Conservation (phyloP, 176 grass and related monocot species). For the Pharus latifolius region DNA sequence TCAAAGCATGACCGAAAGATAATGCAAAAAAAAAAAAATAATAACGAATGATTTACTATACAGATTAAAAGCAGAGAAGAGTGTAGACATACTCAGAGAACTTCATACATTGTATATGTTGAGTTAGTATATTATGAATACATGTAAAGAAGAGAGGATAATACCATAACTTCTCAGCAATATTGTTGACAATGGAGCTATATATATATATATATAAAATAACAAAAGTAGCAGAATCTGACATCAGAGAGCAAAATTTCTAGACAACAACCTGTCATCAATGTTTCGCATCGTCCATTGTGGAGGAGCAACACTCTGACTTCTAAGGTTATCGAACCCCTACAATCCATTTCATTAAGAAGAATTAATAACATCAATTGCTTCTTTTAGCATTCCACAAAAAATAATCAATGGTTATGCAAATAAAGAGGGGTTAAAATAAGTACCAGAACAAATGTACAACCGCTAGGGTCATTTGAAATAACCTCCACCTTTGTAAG, state of each 20-base stretch:
- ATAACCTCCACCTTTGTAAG: conserved; percentile 93
- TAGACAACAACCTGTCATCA: conserved; percentile 82
- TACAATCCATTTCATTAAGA: conserved; percentile 20
- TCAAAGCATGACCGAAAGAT: no score
- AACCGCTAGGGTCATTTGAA: conserved; percentile 90
- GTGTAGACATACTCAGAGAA: not conserved
- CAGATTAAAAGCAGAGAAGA: not conserved
- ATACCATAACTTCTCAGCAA: not conserved
- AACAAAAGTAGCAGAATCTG: conserved; percentile 8
- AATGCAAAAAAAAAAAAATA: not conserved
- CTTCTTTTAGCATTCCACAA: conserved; percentile 4
- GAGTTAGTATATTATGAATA: not conserved
- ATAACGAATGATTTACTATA: not conserved
- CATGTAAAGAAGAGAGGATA: not conserved
- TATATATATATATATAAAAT: not conserved
- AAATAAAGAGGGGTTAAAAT: conserved; percentile 9
- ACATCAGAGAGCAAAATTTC: conserved; percentile 26
- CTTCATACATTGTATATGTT: not conserved
- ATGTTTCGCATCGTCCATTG: conserved; percentile 99
- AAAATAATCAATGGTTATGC: conserved; percentile 3
- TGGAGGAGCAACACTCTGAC: conserved; percentile 88
- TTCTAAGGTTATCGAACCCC: conserved; percentile 98
- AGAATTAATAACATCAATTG: conserved; percentile 19
- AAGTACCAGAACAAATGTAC: conserved; percentile 97
- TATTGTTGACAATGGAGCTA: not conserved